Evolutionary conservation across 2,329 filamentous ascomycete species (phyloP), one percentile per base, ranked within the genome.

Genomic region (Ophidiomyces ophidiicola): DNA sequence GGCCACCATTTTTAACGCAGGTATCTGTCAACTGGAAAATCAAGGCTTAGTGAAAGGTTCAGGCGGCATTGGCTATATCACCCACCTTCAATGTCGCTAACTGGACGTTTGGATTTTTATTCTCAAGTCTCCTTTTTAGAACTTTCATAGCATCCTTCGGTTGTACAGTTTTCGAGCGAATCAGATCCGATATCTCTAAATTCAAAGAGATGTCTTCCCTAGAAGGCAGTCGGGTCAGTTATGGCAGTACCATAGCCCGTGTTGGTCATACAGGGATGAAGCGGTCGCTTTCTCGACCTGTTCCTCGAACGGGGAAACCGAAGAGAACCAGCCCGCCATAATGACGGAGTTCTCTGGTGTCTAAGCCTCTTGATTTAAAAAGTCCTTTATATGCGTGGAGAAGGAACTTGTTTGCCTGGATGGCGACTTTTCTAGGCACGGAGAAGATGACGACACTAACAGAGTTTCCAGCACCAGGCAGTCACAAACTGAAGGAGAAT

Each of bases 131-230:
- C 58, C 78, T 78, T 67, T 94, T 96, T 54, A 98, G 69, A 30
- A 85, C 88, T 59, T 86, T 83, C 90, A 98, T 98, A 46, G 90
- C 90, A 63, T 98, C 90, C 63, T 88, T 94, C 39, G 90, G 88
- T 60, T 87, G 86, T 36, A 98, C 88, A 12, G 86, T 93, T 69
- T 96, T 96, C 55, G 87, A 96, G 53, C 90, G 78, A 61, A 98
- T 94, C 52, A 93, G 71, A 67, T 98, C 90, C 60, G 88, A 94
- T 53, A 98, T 96, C 64, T 98, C 90, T 55, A 98, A 78, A 60
- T 96, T 96, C 51, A 94, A 76, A 28, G 90, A 82, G 59, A 98
- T 96, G 57, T 98, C 88, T 65, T 98, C 87, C 50, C 85, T 92
- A 53, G 32, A 24, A 26, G 44, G 48, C 36, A 47, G 45, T 40